Percentiles rank a stretch among this genome's conserved stretches.
These are phyloP conservation scores for Forsythia viridissima DNA, from an alignment of 257 asterid genomes.

Conservation along the genomic window DNA sequence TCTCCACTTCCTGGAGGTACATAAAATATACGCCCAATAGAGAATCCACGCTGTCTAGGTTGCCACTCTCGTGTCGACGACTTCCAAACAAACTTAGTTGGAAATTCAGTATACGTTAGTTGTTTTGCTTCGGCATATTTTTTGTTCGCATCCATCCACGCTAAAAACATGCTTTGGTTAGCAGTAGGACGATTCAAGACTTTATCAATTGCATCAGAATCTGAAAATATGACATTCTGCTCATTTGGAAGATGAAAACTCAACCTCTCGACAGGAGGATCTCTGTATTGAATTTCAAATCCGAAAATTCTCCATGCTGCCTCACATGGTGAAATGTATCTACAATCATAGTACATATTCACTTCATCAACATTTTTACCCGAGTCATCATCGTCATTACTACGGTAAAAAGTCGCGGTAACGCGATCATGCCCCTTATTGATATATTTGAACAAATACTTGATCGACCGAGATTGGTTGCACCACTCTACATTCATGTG, in stretches of 20 bases:
- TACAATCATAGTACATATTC: neutral
- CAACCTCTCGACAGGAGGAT: neutral
- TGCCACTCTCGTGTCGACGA: no score
- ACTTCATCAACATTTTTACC: neutral
- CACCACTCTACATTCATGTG: neutral
- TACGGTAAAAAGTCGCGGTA: neutral
- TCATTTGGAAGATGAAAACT: neutral
- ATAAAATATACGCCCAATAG: neutral
- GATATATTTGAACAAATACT: neutral
- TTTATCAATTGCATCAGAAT: neutral
- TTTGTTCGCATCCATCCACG: no score
- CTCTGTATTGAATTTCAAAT: neutral
- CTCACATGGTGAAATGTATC: no score
- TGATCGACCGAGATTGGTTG: neutral
- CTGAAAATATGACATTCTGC: neutral
- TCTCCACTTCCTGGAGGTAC: neutral
- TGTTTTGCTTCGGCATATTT: neutral
- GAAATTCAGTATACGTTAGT: neutral
- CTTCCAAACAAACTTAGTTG: neutral
- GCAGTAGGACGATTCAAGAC: neutral
- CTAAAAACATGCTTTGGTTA: no score
- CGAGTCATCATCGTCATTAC: neutral
- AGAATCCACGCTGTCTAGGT: neutral
- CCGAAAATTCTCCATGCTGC: neutral
- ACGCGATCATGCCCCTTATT: neutral